Percentiles rank a stretch among this genome's conserved stretches.
Evolutionary conservation across 225 moss, liverwort and hornwort species (phyloP).

Genomic region (Bryum argenteum): DNA sequence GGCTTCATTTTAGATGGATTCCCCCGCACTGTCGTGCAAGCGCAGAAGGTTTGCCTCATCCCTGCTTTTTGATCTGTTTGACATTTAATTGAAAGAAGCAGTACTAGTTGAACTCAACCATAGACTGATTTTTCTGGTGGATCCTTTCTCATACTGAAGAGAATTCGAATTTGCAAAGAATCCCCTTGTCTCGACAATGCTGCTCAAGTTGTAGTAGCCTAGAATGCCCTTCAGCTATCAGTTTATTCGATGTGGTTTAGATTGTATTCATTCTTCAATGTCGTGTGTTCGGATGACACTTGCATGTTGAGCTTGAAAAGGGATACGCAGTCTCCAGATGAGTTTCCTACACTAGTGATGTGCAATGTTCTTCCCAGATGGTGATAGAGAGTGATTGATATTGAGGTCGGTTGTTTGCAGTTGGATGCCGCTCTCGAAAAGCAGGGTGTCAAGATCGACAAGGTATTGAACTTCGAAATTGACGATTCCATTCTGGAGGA

Average conservation of each 20-base stretch:
- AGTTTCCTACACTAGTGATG: neutral
- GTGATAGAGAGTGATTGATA: neutral
- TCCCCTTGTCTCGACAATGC: neutral
- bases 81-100: neutral
- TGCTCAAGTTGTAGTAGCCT: too few species aligned
- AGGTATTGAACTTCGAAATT: constrained; percentile 81
- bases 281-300: neutral
- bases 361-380: neutral
- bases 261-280: too few species aligned
- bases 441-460: constrained; percentile 76
- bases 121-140: neutral
- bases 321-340: neutral
- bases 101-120: neutral
- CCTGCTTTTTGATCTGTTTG: neutral
- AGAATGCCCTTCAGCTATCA: too few species aligned
- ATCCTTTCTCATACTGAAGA: neutral
- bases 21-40: constrained; percentile 90
- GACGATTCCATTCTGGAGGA: constrained; percentile 80
- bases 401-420: constrained; percentile 26
- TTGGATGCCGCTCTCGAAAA: constrained; percentile 78
- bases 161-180: neutral
- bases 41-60: constrained; percentile 48
- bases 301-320: too few species aligned
- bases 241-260: too few species aligned
- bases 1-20: constrained; percentile 91